These are phyloP conservation scores for Dryas integrifolia DNA, from an alignment of 331 rosid species.

Conservation along the genomic window DNA sequence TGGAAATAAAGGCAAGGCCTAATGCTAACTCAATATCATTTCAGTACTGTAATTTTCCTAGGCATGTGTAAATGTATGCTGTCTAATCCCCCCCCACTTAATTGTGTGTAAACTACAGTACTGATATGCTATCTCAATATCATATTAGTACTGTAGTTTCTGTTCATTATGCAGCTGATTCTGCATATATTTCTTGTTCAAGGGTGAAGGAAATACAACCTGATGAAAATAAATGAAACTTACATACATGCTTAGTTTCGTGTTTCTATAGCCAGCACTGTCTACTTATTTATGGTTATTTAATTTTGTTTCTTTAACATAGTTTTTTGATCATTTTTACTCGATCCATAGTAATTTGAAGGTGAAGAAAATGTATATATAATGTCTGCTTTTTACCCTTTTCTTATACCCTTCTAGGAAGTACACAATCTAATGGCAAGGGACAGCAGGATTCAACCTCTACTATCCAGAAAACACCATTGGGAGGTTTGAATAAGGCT, in stretches of 20 bases:
- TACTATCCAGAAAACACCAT: conserved; percentile 18
- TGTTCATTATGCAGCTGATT: neutral
- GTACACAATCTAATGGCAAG: conserved; percentile 35
- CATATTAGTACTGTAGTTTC: neutral
- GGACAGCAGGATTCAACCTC: conserved; percentile 33
- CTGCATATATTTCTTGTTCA: neutral
- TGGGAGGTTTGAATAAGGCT: conserved; percentile 18
- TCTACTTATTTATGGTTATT: neutral
- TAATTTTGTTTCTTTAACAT: neutral
- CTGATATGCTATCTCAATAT: neutral
- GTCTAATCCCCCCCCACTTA: neutral
- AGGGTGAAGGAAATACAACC: neutral
- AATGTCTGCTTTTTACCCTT: neutral
- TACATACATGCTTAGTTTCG: neutral
- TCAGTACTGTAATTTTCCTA: neutral
- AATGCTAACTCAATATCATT: neutral
- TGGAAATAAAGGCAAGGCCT: neutral
- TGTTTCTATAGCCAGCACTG: neutral
- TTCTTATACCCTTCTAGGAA: conserved; percentile 37
- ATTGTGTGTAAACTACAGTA: too few species aligned
- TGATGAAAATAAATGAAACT: neutral
- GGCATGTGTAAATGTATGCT: neutral
- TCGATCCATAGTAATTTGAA: neutral
- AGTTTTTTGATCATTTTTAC: neutral
- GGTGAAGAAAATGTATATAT: neutral